phyloP scores from a whole-genome alignment of 2,329 filamentous ascomycete species.

The Talaromyces sp. region DNA sequence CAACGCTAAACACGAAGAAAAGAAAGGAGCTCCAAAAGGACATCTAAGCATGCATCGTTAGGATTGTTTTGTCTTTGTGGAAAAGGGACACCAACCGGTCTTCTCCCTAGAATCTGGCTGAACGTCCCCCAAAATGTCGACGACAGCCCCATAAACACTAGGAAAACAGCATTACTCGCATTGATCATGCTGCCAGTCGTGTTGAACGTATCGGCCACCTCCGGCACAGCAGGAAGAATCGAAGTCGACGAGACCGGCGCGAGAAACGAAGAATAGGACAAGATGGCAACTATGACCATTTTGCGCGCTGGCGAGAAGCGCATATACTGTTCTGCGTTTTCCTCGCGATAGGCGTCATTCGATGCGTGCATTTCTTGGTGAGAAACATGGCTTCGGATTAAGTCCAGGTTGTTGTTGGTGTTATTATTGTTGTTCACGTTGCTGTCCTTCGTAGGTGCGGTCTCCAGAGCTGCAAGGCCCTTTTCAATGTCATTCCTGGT shows the following conservation, averaged over 20 bases:
- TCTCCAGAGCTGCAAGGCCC: neutral
- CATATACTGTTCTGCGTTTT: constrained; percentile 55
- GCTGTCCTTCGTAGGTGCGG: constrained; percentile 3
- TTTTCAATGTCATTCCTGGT: constrained; percentile 2
- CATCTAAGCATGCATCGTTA: constrained; percentile 36
- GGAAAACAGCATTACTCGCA: constrained; percentile 67
- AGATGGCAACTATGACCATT: constrained; percentile 58
- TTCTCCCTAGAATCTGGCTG: constrained; percentile 58
- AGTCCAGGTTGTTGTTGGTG: constrained; percentile 21
- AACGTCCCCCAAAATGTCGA: constrained; percentile 68
- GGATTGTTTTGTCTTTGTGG: neutral
- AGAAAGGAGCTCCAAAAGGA: constrained; percentile 55
- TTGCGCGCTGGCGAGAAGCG: constrained; percentile 59
- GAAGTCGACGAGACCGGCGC: constrained; percentile 70
- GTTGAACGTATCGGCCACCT: constrained; percentile 60
- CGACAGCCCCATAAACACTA: constrained; percentile 66
- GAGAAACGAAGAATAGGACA: constrained; percentile 70
- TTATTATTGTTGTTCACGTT: neutral
- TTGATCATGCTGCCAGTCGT: constrained; percentile 67
- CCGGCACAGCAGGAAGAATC: constrained; percentile 66
- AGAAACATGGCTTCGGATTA: constrained; percentile 26
- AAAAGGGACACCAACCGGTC: constrained; percentile 43
- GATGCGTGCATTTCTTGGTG: constrained; percentile 25
- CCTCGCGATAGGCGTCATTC: constrained; percentile 30
- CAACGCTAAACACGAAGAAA: constrained; percentile 65